phyloP scores from a whole-genome alignment of 306 rosid genomes.

The Lathyrus oleraceus region DNA sequence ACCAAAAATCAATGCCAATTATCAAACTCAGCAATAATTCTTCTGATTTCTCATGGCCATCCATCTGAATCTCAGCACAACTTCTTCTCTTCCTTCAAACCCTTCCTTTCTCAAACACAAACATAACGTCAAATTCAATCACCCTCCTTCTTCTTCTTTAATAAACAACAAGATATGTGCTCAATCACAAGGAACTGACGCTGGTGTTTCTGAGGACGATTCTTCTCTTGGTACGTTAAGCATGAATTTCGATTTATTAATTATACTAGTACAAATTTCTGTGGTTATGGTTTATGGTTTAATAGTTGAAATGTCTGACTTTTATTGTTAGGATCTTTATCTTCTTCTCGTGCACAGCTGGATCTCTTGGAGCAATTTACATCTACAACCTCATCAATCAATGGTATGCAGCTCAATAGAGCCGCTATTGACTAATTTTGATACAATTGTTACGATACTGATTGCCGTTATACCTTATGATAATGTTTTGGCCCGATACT shows the following conservation, averaged over 20 bases:
- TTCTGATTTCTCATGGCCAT: slow-evolving; percentile 51
- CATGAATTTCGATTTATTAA: not conserved
- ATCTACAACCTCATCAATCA: slow-evolving; percentile 58
- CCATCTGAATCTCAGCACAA: slow-evolving; percentile 49
- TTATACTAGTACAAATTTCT: not conserved
- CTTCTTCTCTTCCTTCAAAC: slow-evolving; percentile 54
- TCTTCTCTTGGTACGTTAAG: slow-evolving; percentile 50
- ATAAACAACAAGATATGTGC: slow-evolving; percentile 42
- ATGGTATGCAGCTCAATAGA: slow-evolving; percentile 49
- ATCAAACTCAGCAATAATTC: not conserved
- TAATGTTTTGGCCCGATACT: no score
- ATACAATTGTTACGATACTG: no score
- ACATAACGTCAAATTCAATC: slow-evolving; percentile 43
- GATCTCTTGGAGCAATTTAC: slow-evolving; percentile 93
- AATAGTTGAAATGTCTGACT: not conserved
- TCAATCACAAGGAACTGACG: slow-evolving; percentile 61
- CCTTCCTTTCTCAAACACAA: slow-evolving; percentile 44
- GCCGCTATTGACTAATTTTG: no score
- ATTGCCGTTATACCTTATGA: no score
- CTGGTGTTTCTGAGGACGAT: slow-evolving; percentile 54
- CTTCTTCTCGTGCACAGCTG: slow-evolving; percentile 78
- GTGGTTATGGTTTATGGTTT: not conserved
- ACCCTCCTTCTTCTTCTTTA: slow-evolving; percentile 36
- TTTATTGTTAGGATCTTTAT: slow-evolving; percentile 55
- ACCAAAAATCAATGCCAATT: slow-evolving; percentile 24